A percentile compares a stretch with the other conserved stretches of the same genome.
Evolutionary conservation across 2,329 filamentous ascomycete genomes (phyloP).

Genomic region (Camillea tinctor): DNA sequence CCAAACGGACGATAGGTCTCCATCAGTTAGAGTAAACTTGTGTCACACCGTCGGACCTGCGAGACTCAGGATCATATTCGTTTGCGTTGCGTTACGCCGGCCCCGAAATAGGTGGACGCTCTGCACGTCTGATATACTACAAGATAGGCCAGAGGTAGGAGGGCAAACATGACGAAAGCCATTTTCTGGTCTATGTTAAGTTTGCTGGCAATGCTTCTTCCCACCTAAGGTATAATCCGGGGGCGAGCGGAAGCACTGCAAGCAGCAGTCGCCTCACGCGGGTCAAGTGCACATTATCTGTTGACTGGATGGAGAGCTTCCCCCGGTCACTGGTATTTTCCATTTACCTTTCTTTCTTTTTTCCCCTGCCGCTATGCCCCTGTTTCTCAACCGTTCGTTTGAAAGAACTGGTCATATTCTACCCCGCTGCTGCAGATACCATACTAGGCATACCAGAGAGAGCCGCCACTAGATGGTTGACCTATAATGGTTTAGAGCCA

Average conservation of each 20-base stretch:
- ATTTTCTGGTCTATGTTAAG: not conserved
- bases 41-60: slow-evolving; percentile 9
- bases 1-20: slow-evolving; percentile 7
- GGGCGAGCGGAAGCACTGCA: not conserved
- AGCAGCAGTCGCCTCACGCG: not conserved
- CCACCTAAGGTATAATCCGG: slow-evolving; percentile 1
- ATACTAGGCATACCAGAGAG: not conserved
- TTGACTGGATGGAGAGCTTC: not conserved
- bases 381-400: not conserved
- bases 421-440: slow-evolving; percentile 17
- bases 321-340: slow-evolving; percentile 4
- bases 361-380: not conserved
- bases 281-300: not conserved
- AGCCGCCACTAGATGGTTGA: slow-evolving; percentile 1
- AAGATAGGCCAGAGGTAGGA: not conserved
- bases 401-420: slow-evolving; percentile 5
- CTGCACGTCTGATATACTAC: not conserved
- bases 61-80: slow-evolving; percentile 6
- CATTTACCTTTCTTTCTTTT: not conserved
- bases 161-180: slow-evolving; percentile 12
- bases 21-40: slow-evolving; percentile 9
- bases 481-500: slow-evolving; percentile 6
- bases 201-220: slow-evolving; percentile 12
- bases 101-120: not conserved
- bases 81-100: slow-evolving; percentile 13